Conservation (phyloP, 2,329 filamentous ascomycete genomes). For the Calonectria crousiana region DNA sequence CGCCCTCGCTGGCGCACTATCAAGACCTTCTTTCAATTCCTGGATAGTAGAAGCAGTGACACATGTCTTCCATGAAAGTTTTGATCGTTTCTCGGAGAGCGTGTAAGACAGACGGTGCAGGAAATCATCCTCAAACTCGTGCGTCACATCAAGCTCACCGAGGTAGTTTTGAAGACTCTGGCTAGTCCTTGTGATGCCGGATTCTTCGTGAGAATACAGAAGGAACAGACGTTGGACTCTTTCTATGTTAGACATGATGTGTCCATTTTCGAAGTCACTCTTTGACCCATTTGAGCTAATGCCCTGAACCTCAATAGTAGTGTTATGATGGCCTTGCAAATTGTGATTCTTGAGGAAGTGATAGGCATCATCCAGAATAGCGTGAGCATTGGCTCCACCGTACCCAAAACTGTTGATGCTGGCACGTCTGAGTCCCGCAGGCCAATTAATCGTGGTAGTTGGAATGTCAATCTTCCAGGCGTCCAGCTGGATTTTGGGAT, state of each 20-base stretch:
- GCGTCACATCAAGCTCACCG: neutral
- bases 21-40: neutral
- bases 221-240: neutral
- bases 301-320: neutral
- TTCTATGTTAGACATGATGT: neutral
- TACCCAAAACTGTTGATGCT: constrained; percentile 21
- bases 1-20: neutral
- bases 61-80: neutral
- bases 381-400: constrained; percentile 30
- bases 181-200: neutral
- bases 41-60: neutral
- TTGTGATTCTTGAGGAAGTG: constrained; percentile 17
- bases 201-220: neutral
- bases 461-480: neutral
- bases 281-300: neutral
- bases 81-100: neutral
- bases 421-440: neutral
- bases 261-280: neutral
- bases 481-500: constrained; percentile 19
- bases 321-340: constrained; percentile 6
- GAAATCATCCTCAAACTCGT: neutral
- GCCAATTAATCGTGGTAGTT: neutral
- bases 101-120: neutral
- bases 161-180: neutral
- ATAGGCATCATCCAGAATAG: constrained; percentile 36